Percentiles rank a stretch among this genome's conserved stretches.
Conservation (phyloP, 2,329 filamentous ascomycete species). For the Thielaviopsis punctulata region DNA sequence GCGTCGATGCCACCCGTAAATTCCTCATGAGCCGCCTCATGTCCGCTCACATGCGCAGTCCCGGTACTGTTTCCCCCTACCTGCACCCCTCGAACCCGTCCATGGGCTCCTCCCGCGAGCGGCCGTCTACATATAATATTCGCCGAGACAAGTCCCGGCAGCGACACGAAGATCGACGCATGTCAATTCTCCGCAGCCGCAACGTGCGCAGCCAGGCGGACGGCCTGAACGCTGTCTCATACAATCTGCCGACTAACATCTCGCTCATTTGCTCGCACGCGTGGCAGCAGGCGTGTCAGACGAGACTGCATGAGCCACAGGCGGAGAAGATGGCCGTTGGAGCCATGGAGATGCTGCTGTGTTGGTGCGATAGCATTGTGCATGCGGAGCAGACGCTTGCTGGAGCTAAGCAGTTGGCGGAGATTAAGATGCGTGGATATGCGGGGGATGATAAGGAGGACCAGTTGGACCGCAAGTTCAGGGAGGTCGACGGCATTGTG, state of each 20-base stretch:
- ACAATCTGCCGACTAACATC: slow-evolving; percentile 17
- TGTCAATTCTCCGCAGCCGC: background rate
- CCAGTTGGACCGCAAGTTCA: background rate
- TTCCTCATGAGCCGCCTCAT: slow-evolving; percentile 14
- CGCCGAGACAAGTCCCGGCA: background rate
- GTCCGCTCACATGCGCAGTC: slow-evolving; percentile 14
- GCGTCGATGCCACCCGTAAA: slow-evolving; percentile 14
- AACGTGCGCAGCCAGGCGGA: background rate
- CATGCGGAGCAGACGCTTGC: slow-evolving; percentile 15
- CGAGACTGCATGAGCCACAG: slow-evolving; percentile 17
- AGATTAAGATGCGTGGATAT: background rate
- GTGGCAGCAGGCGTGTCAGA: slow-evolving; percentile 18
- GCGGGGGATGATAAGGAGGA: background rate
- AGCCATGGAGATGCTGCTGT: slow-evolving; percentile 18
- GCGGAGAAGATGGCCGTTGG: slow-evolving; percentile 17
- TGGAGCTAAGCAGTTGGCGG: slow-evolving; percentile 2
- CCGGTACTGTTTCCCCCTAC: slow-evolving; percentile 1
- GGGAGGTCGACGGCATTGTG: slow-evolving; percentile 5
- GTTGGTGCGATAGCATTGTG: slow-evolving; percentile 15
- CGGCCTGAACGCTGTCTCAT: slow-evolving; percentile 12
- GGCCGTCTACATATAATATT: background rate
- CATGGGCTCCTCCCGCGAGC: background rate
- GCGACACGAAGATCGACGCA: background rate
- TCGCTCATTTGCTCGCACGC: slow-evolving; percentile 18
- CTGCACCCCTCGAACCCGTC: background rate